Base-by-base conservation (phyloP, 1,139 yeast genomes). In the Zygoascus sp. region DNA sequence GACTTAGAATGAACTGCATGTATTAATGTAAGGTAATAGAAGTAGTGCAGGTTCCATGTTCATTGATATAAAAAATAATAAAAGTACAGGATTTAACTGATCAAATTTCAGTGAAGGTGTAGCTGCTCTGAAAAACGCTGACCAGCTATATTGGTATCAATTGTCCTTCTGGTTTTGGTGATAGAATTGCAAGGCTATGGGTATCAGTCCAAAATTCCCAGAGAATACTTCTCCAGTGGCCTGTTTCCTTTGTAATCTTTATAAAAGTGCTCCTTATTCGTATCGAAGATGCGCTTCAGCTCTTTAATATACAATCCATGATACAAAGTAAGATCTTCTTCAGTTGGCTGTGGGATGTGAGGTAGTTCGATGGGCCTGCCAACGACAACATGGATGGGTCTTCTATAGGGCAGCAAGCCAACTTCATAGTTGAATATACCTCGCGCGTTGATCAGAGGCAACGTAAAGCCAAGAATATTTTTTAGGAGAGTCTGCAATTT, bases 341-440 rank as follows among this genome's bases (percentile, higher is more conserved):
- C 62, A 2, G 53, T 47, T 0, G 83, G 81, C 34, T 68, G 58
- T 8, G 67, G 68, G 16, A 67, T 58, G 47, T 71, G 67, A 1
- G 90, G 88, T 3, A 90, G 77, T 34, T 77, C 72, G 17, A 92
- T 84, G 2, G 98, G 97, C 35, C 70, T 70, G 0, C 98, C 98
- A 13, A 52, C 79, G 3, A 67, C 70, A 20, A 90, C 76, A 55
- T 86, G 76, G 47, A 92, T 83, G 0, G 90, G 88, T 49, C 82
- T 77, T 54, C 97, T 73, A 63, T 79, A 90, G 1, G 98, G 97
- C 52, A 94, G 68, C 36, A 92, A 70, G 0, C 98, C 98, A 67
- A 86, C 87, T 62, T 90, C 96, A 60, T 90, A 87, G 58, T 90
- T 88, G 66, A 92, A 89, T 0, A 92, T 76, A 0, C 98, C 97